A percentile compares a stretch with the other conserved stretches of the same genome.
These are phyloP conservation scores for Spinacia oleracea DNA, from an alignment of 179 eudicot species.

Conservation along the genomic window DNA sequence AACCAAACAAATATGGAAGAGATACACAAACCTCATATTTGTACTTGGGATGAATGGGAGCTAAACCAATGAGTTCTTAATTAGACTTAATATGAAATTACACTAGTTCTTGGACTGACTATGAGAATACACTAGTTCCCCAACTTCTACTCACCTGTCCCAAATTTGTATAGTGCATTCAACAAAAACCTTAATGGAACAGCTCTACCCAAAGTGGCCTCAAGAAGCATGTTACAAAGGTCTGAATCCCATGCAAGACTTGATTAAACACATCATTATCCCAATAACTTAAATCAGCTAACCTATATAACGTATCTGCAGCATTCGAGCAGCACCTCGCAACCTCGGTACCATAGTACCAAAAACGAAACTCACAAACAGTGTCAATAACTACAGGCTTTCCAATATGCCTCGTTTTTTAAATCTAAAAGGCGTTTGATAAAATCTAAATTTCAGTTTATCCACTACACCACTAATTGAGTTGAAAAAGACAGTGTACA, in stretches of 20 bases:
- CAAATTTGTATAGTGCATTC: neutral
- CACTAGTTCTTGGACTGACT: neutral
- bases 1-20: neutral
- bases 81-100: neutral
- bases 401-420: neutral
- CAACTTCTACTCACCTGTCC: neutral
- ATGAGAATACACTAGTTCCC: neutral
- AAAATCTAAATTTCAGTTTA: neutral
- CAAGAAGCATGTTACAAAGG: neutral
- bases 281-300: neutral
- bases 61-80: neutral
- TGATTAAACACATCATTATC: neutral
- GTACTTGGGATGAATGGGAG: neutral
- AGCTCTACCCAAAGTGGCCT: neutral
- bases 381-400: neutral
- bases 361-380: neutral
- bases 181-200: neutral
- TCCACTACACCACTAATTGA: conserved; percentile 14
- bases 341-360: neutral
- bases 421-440: neutral
- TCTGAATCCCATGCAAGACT: neutral
- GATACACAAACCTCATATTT: neutral
- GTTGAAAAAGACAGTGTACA: conserved; percentile 8
- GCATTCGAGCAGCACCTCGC: neutral
- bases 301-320: neutral